Base-by-base conservation (phyloP, 2,329 filamentous ascomycete genomes). In the Atkinsonella hypoxylon region DNA sequence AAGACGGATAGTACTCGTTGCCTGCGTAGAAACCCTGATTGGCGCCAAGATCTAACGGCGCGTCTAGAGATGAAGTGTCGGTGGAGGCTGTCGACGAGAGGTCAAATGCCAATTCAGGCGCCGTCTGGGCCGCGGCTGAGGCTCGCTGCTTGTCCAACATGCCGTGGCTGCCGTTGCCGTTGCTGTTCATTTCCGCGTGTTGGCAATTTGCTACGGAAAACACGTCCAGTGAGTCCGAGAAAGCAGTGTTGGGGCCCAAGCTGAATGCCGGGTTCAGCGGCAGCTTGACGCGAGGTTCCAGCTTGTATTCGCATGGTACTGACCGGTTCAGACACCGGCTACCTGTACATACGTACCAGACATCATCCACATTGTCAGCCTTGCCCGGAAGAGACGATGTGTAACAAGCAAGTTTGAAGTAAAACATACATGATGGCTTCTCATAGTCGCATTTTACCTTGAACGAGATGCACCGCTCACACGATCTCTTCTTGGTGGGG, bases 391-490 rank as follows among this genome's bases (percentile, higher is more conserved):
- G 20, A 30, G 20, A 9, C 9, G n/a, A 18, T 12, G 9, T n/a
- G 9, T 3, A 4, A 31, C n/a, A 44, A 38, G 8, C 32, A 43
- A 22, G 13, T 17, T 6, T 26, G 20, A 20, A 41, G 20, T 12
- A 20, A 5, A 46, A 49, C 51, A 2, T 46, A 53, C 51, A 53
- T 26, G 48, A 51, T 1, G 51, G 51, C 41, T 51, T 53, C 41
- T 51, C 45, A 31, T 48, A 53, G 51, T 50, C 51, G 30, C 51
- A 53, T 18, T 53, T 53, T 22, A 53, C 51, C 36, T 53, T 53
- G 45, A 53, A 53, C 26, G 51, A 53, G 12, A 53, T 53, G 32
- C 51, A 53, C n/a, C 51, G 31, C 51, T 53, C 51, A 30, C 51
- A 53, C 3, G 51, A 53, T 20, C 51, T 46, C 51, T 53, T 53